Conservation (phyloP, 495 filamentous ascomycete species). For the Terfezia boudieri region DNA sequence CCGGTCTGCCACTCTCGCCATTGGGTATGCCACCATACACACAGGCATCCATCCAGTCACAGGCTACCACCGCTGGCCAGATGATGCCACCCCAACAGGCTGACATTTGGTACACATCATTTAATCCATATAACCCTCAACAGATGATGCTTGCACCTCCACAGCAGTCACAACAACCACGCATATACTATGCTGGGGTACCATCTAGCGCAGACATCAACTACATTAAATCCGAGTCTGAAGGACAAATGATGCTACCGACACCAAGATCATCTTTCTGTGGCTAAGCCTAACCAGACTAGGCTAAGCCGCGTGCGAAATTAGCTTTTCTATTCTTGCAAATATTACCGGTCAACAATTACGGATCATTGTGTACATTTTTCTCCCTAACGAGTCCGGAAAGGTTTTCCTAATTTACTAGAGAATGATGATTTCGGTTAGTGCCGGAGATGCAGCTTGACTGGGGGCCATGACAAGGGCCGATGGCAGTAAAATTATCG, state of each 20-base stretch:
- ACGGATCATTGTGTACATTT: background rate
- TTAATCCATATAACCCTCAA: constrained; percentile 13
- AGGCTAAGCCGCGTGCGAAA: background rate
- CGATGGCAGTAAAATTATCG: too few relatives aligned
- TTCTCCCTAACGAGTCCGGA: background rate
- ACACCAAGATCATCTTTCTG: constrained; percentile 15
- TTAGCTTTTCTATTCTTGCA: constrained; percentile 1
- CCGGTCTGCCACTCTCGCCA: background rate
- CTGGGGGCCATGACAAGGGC: too few relatives aligned
- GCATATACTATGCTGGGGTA: constrained; percentile 9
- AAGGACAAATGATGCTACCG: constrained; percentile 11
- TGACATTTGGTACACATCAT: constrained; percentile 12
- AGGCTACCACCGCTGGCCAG: constrained; percentile 12
- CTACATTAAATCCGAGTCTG: constrained; percentile 16
- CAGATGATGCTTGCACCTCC: constrained; percentile 4
- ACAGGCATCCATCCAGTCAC: constrained; percentile 7
- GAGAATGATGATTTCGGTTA: too few relatives aligned
- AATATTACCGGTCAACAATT: background rate
- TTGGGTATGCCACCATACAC: constrained; percentile 4
- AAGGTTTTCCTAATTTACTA: too few relatives aligned
- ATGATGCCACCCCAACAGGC: constrained; percentile 12
- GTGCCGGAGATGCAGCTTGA: too few relatives aligned
- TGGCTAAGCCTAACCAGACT: background rate
- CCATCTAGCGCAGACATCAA: constrained; percentile 6
- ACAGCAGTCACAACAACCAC: constrained; percentile 15